Conservation (phyloP, 148 eudicot species). For the Persicaria maculosa region DNA sequence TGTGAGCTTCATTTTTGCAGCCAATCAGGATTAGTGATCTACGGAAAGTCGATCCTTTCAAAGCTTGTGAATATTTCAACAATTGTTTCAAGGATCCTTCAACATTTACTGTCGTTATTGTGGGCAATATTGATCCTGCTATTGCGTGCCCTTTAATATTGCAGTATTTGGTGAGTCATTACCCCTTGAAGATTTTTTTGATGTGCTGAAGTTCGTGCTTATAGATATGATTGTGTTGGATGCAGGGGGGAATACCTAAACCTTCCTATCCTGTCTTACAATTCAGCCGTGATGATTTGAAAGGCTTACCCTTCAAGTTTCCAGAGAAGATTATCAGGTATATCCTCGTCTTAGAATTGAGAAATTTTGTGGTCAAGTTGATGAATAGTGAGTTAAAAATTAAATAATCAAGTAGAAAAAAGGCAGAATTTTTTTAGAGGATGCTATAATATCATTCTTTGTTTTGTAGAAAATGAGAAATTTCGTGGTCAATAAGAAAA, state of each 20-base stretch:
- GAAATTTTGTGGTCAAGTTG: background rate
- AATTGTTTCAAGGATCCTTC: constrained; percentile 82
- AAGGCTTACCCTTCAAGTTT: constrained; percentile 75
- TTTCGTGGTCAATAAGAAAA: no score
- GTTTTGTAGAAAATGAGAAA: no score
- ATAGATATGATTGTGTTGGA: background rate
- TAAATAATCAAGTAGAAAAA: no score
- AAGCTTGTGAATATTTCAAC: constrained; percentile 75
- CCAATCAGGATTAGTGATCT: constrained; percentile 61
- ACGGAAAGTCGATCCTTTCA: constrained; percentile 62
- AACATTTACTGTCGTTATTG: constrained; percentile 65
- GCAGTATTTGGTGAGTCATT: constrained; percentile 65
- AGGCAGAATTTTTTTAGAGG: no score
- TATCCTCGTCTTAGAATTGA: background rate
- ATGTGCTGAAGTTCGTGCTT: background rate
- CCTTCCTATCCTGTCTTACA: constrained; percentile 42
- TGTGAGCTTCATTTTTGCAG: constrained; percentile 35
- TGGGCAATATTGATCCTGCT: constrained; percentile 73
- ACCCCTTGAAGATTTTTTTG: background rate
- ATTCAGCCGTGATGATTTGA: constrained; percentile 63
- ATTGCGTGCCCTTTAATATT: constrained; percentile 53
- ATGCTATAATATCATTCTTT: no score
- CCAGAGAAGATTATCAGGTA: constrained; percentile 58
- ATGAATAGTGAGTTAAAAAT: no score
- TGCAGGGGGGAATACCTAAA: constrained; percentile 87